Conservation (phyloP, 305 asterid species). For the Solanum chacoense region DNA sequence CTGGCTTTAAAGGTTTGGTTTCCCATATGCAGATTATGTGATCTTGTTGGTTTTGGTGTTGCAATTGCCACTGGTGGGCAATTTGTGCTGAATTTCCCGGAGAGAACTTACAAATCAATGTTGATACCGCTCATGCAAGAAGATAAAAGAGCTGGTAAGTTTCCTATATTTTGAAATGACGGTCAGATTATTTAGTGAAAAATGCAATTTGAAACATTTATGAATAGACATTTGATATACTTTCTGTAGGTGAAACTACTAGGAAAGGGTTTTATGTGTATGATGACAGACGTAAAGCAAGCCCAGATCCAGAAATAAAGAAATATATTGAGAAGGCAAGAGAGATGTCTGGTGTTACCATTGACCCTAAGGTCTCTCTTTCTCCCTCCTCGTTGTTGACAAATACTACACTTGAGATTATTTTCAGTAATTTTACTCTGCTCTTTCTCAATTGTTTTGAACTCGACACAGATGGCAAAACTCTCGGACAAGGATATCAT, state of each 20-base stretch:
- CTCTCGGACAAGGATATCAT: slow-evolving; percentile 73
- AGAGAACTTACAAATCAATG: slow-evolving; percentile 88
- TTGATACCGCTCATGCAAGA: slow-evolving; percentile 90
- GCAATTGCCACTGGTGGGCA: slow-evolving; percentile 88
- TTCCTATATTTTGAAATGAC: neutral
- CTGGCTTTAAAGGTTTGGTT: slow-evolving; percentile 1
- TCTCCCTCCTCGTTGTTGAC: neutral
- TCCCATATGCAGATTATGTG: slow-evolving; percentile 55
- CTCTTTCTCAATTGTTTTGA: neutral
- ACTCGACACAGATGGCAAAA: slow-evolving; percentile 41
- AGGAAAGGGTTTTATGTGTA: slow-evolving; percentile 72
- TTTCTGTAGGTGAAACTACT: slow-evolving; percentile 70
- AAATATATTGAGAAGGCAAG: slow-evolving; percentile 76
- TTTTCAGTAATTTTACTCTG: neutral
- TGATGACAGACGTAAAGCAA: slow-evolving; percentile 81
- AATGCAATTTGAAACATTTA: neutral
- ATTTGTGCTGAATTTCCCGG: slow-evolving; percentile 74
- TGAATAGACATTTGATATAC: neutral
- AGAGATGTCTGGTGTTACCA: slow-evolving; percentile 60
- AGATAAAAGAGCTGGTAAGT: slow-evolving; percentile 78
- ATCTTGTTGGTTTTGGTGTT: slow-evolving; percentile 98
- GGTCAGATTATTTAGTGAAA: neutral
- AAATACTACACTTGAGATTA: neutral
- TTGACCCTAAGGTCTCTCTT: slow-evolving; percentile 72
- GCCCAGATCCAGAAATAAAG: slow-evolving; percentile 83